These are phyloP conservation scores for Rhododendron kiyosumense DNA, from an alignment of 148 eudicot genomes.

Conservation along the genomic window DNA sequence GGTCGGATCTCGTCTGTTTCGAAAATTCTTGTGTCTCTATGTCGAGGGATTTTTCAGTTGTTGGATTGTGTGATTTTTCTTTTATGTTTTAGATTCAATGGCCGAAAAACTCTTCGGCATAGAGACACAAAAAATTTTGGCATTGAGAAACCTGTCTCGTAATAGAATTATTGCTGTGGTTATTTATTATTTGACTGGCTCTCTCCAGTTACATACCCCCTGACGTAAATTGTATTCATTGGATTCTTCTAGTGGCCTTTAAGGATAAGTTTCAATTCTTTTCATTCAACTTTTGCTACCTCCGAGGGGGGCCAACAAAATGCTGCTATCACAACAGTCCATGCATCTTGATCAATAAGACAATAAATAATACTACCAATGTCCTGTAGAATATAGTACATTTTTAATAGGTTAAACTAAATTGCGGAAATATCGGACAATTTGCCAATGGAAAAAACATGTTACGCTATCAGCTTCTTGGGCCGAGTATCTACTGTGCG, in stretches of 20 bases:
- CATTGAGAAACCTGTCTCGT: too few relatives aligned
- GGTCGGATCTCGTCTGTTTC: too few relatives aligned
- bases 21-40: too few relatives aligned
- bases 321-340: neutral
- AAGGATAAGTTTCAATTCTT: conserved; percentile 1
- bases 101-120: too few relatives aligned
- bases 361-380: too few relatives aligned
- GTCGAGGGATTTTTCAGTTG: too few relatives aligned
- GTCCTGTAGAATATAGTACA: neutral
- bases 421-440: neutral
- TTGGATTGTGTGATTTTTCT: too few relatives aligned
- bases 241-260: conserved; percentile 11
- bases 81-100: too few relatives aligned
- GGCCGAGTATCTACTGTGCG: neutral
- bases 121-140: too few relatives aligned
- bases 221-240: conserved; percentile 7
- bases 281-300: neutral
- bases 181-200: neutral
- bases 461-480: neutral
- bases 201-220: neutral
- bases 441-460: neutral
- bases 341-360: neutral
- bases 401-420: neutral
- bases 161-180: neutral
- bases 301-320: neutral